Conservation (phyloP, 345 rosid species). For the Salix suchowensis region DNA sequence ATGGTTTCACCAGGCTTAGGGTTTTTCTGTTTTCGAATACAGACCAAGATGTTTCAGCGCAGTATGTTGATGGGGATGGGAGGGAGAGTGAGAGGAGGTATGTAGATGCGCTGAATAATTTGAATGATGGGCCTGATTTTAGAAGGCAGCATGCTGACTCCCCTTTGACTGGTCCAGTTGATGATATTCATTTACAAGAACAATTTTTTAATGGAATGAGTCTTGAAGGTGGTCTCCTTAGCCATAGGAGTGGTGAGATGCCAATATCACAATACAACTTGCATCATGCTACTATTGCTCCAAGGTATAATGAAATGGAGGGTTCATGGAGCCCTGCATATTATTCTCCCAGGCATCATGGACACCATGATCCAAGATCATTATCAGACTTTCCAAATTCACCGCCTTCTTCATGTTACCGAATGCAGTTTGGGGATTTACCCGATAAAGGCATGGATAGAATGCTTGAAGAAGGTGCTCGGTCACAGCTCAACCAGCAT, state of each 20-base stretch:
- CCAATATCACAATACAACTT: conserved; percentile 49
- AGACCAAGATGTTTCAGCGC: conserved; percentile 59
- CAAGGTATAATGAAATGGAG: conserved; percentile 71
- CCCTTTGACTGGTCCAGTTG: conserved; percentile 31
- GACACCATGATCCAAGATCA: conserved; percentile 63
- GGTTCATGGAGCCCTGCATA: conserved; percentile 71
- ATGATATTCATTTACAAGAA: conserved; percentile 40
- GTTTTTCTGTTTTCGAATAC: conserved; percentile 73
- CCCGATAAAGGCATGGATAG: conserved; percentile 60
- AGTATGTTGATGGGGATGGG: conserved; percentile 72
- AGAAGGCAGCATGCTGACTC: conserved; percentile 60
- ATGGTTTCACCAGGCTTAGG: conserved; percentile 92
- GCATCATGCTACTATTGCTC: conserved; percentile 51
- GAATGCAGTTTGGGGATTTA: conserved; percentile 60
- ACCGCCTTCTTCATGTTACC: conserved; percentile 68
- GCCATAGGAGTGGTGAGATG: conserved; percentile 56
- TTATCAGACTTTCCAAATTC: conserved; percentile 64
- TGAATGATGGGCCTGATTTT: conserved; percentile 63
- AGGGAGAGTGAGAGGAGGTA: conserved; percentile 87
- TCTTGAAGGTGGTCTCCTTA: conserved; percentile 53
- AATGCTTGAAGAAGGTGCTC: conserved; percentile 59
- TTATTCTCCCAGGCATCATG: conserved; percentile 84
- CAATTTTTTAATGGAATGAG: conserved; percentile 43
- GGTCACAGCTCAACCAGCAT: conserved; percentile 59
- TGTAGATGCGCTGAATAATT: conserved; percentile 87